Base-by-base conservation (phyloP, 345 rosid species). In the Gossypium bickii region DNA sequence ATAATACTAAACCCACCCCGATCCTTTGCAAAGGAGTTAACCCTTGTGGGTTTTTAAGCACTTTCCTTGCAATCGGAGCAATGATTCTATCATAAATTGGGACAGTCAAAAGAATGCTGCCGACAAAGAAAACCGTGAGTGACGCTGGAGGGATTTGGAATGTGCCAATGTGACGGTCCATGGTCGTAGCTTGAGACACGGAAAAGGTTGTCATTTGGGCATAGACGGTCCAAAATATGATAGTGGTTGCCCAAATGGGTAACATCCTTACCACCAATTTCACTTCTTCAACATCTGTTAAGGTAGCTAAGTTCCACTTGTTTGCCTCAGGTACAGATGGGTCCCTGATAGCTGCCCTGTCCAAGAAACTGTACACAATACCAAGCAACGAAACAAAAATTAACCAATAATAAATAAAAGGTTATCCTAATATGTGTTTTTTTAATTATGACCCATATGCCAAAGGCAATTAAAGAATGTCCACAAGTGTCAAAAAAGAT, bases 171-270 rank as follows among this genome's bases (percentile, higher is more conserved):
- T 82, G 91, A 80, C 99, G 94, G 87, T 93, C 80, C 98, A 95
- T 86, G 20, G 97, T 92, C 47, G 94, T 81, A 9, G 98, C 93
- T 74, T 95, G 99, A 12, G 96, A 90, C 24, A 95, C 99, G 0
- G 99, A 95, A 75, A 95, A 85, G 24, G 99, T 95, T 7, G 98
- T 89, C 87, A 92, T 82, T 62, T 95, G 99, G 12, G 99, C 99
- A 58, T 95, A 91, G 66, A 92, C 87, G n/a, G 98, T 89, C 99
- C 99, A 92, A 75, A 95, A 95, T 51, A 93, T 87, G 17, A 95
- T 84, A 18, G 85, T 89, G 44, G 99, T 93, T 63, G 91, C 94
- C 99, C 99, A 95, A 17, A 93, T 83, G 7, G 99, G 99, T 71
- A 95, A 53, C 99, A 95, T 95, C 18, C 97, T 76, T 2, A 95